Percentiles rank a stretch among this genome's conserved stretches.
Evolutionary conservation across 495 filamentous ascomycete genomes (phyloP).

Genomic region (Xylaria castorea): DNA sequence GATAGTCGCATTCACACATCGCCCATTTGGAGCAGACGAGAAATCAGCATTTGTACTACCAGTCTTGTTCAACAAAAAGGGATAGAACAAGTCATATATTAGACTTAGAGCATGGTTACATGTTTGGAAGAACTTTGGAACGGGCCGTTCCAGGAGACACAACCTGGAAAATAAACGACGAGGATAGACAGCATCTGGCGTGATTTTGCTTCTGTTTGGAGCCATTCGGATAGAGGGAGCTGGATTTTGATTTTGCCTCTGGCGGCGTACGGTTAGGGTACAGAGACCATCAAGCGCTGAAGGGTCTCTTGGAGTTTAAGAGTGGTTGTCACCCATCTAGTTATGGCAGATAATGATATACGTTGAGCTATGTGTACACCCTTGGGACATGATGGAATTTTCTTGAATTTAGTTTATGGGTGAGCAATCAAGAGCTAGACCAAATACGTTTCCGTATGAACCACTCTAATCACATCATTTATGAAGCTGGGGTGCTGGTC

Average conservation of each 20-base stretch:
- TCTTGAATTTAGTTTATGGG: neutral
- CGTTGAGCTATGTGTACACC: no score
- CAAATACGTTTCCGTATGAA: neutral
- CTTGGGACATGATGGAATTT: neutral
- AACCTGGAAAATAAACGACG: neutral
- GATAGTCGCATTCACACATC: neutral
- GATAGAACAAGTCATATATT: neutral
- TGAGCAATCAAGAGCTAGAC: neutral
- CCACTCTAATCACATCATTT: neutral
- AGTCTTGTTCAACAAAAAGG: neutral
- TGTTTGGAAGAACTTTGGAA: neutral
- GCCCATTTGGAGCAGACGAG: neutral
- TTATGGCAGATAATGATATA: neutral
- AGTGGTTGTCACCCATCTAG: neutral
- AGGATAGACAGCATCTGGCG: neutral
- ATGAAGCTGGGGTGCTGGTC: neutral
- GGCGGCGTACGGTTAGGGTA: conserved; percentile 22
- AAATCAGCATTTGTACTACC: neutral
- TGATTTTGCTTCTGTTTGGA: conserved; percentile 11
- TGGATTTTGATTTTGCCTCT: neutral
- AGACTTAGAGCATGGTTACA: neutral
- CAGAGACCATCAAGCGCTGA: conserved; percentile 61
- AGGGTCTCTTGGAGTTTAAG: conserved; percentile 51
- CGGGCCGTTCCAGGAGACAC: neutral
- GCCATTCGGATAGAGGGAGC: neutral